Percentiles rank a stretch among this genome's conserved stretches.
phyloP scores from a whole-genome alignment of 331 rosid species.

The Malus hybrid region DNA sequence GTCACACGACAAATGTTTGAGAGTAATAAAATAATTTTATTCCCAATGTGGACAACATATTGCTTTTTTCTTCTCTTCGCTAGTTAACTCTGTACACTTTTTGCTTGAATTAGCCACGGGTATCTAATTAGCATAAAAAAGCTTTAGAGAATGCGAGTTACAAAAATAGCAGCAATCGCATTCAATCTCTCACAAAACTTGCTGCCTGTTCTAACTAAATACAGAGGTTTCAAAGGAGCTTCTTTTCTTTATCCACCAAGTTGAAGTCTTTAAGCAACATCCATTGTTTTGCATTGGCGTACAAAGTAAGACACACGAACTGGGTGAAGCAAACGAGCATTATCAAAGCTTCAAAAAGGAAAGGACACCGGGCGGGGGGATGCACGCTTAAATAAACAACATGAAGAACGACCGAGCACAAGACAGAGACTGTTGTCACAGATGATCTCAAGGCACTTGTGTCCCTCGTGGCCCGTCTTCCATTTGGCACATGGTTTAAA shows the following conservation, averaged over 20 bases:
- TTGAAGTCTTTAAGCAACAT: conserved; percentile 35
- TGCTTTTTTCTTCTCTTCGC: too few species aligned
- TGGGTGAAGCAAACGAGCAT: conserved; percentile 83
- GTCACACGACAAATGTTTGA: too few species aligned
- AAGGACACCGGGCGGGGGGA: conserved; percentile 74
- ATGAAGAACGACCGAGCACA: conserved; percentile 53
- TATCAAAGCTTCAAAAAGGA: conserved; percentile 76
- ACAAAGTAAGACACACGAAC: conserved; percentile 51
- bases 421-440: conserved; percentile 12
- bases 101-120: too few species aligned
- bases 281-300: conserved; percentile 68
- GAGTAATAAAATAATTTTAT: too few species aligned
- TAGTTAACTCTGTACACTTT: too few species aligned
- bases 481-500: conserved; percentile 30
- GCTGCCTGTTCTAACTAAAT: neutral
- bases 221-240: conserved; percentile 1
- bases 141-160: too few species aligned
- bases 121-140: too few species aligned
- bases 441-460: conserved; percentile 12
- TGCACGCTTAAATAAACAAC: conserved; percentile 51
- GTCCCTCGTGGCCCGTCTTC: conserved; percentile 22
- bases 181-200: too few species aligned
- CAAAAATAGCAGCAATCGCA: too few species aligned
- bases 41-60: too few species aligned
- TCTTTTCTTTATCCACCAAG: conserved; percentile 46